phyloP scores from a whole-genome alignment of 345 rosid genomes.

The Streptanthus diversifolius region DNA sequence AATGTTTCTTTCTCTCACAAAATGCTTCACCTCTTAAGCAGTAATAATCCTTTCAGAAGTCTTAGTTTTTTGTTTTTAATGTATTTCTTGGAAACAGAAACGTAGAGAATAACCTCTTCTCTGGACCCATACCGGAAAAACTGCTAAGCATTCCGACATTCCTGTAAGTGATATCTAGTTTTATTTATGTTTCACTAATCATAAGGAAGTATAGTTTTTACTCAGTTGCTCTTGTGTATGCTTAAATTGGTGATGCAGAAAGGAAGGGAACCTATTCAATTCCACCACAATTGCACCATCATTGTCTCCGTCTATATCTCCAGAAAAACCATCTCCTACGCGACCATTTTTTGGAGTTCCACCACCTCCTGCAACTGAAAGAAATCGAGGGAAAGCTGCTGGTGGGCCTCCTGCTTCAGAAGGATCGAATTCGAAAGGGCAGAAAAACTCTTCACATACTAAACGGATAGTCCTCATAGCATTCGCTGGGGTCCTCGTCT shows the following conservation, averaged over 20 bases:
- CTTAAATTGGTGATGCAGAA: conserved; percentile 45
- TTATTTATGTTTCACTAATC: background rate
- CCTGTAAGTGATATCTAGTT: conserved; percentile 42
- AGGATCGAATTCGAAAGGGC: conserved; percentile 35
- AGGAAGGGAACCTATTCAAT: conserved; percentile 82
- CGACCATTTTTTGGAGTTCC: conserved; percentile 38
- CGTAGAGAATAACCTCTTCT: conserved; percentile 79
- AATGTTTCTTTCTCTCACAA: conserved; percentile 35
- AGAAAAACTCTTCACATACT: conserved; percentile 40
- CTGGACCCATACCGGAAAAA: conserved; percentile 84
- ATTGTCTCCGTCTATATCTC: conserved; percentile 47
- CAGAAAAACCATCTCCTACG: conserved; percentile 42
- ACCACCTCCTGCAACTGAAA: conserved; percentile 44
- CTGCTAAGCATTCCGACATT: conserved; percentile 66
- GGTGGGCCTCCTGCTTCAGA: conserved; percentile 58
- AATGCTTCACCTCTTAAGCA: conserved; percentile 14
- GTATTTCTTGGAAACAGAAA: conserved; percentile 52
- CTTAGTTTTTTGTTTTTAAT: background rate
- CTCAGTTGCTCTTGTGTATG: background rate
- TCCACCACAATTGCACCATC: conserved; percentile 45
- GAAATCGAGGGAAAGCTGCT: conserved; percentile 50
- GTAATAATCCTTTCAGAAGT: background rate
- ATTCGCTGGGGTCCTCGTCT: conserved; percentile 57
- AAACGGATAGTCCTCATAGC: conserved; percentile 71
- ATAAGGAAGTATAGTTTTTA: background rate